Base-by-base conservation (phyloP, 1,284 basidiomycete genomes). In the Athelia psychrophila region DNA sequence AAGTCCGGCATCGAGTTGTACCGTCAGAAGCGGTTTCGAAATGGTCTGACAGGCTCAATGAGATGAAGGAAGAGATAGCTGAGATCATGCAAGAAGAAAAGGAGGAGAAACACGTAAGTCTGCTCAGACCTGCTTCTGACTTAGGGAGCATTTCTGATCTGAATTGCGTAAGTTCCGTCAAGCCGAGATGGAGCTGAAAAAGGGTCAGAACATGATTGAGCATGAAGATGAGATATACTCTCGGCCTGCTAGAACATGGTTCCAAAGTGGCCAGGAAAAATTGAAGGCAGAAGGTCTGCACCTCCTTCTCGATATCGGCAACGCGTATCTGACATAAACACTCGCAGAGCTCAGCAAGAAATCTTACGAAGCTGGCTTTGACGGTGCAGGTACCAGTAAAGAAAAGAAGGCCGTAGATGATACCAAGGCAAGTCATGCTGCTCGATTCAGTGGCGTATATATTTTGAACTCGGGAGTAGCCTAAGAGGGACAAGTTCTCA, bases 211-310 rank as follows among this genome's bases (percentile, higher is more conserved):
- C 67, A 86, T 99, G 80, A 85, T 98, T 50, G 88, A 95, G 66
- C 93, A 99, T 63, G 82, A 92, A 67, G 84, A 82, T n/a, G 97
- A 99, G 72, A 99, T 99, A 61, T 93, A 88, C 68, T 86, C 91
- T 30, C 80, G 96, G 48, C 97, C 97, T 8, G 93, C 94, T 23
- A 78, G 96, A 57, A 98, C 95, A 13, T 99, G 97, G 97, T 99
- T 99, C 82, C 96, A 98, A 71, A 85, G 80, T 22, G 79, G 81
- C 55, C 89, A 89, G 67, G 94, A 98, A 60, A 98, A 93, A 71
- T 73, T 79, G 52, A 81, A 80, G 50, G 79, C 93, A 1, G 84
- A 89, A 81, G 86, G 93, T 95, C 58, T 54, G 75, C 62, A 33
- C 33, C 13, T 51, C 23, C 24, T 15, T 45, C 3, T 49, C 49